Evolutionary conservation across 495 filamentous ascomycete genomes (phyloP), one percentile per base, ranked within the genome.

Genomic region (Pyronema omphalodes): DNA sequence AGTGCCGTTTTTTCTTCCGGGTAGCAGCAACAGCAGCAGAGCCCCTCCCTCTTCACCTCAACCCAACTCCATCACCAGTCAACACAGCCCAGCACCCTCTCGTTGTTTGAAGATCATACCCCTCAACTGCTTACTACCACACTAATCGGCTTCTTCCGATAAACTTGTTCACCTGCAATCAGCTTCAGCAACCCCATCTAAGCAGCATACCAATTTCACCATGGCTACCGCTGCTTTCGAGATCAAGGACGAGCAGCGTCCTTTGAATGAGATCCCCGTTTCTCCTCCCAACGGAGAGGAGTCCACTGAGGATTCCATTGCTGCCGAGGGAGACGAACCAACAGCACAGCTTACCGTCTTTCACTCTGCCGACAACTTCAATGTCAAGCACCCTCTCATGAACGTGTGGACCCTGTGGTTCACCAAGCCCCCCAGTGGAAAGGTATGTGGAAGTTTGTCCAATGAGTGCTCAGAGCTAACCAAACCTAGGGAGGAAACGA

Each of bases 341-440:
- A 14, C 9, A 8, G 79, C 86, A 56, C 71, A 78, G 15, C 70
- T 94, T 60, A 96, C 91, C 23, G 88, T 98, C 54, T 96, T 98
- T 73, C 86, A 98, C 68, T 83, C 94, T 71, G 80, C 87, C 49
- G 84, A 95, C 51, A 93, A 95, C 74, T 98, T 98, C 77, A 96
- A 93, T 65, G 88, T 95, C 66, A 96, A 96, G 73, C 91, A 98
- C 67, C 88, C 88, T 40, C 72, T 98, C 49, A 86, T 91, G 77
- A 82, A 94, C 71, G 81, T 83, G 62, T 98, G 91, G 91, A 96
- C 93, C 17, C 73, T 98, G 49, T 98, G 91, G 91, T 98, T 96
- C 73, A 98, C 91, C 64, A 98, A 98, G 76, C 91, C 91, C 34
- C 86, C 91, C 37, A 91, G 82, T 67, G 88, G 87, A 70, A 96